Evolutionary conservation across 805 yeast genomes (phyloP).

Genomic region (Teunomyces panamensis): DNA sequence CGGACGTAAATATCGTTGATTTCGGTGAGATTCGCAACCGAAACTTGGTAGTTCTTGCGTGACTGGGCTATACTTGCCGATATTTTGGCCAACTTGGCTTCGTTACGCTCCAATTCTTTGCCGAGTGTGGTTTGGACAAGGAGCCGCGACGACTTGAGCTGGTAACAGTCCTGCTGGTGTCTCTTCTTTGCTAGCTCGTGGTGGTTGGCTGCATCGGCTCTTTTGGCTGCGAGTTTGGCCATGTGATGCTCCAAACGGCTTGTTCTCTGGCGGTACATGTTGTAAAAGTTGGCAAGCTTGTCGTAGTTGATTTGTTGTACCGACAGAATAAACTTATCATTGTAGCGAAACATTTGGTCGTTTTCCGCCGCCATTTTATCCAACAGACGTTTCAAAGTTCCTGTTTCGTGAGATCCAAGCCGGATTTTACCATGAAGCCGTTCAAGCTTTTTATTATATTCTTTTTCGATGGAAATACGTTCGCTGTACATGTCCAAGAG

Average conservation of each 20-base stretch:
- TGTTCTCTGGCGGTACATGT: slow-evolving; percentile 50
- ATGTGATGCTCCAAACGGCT: slow-evolving; percentile 58
- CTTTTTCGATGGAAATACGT: slow-evolving; percentile 65
- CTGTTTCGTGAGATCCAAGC: slow-evolving; percentile 58
- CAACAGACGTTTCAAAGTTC: slow-evolving; percentile 56
- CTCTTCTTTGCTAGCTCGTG: slow-evolving; percentile 40
- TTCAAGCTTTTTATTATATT: slow-evolving; percentile 56
- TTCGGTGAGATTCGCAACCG: slow-evolving; percentile 52
- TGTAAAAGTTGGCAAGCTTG: slow-evolving; percentile 53
- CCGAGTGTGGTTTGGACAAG: slow-evolving; percentile 70
- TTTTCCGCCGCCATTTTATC: slow-evolving; percentile 61
- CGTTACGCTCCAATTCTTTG: slow-evolving; percentile 61
- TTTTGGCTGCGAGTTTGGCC: slow-evolving; percentile 50
- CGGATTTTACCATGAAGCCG: slow-evolving; percentile 45
- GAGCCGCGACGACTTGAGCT: slow-evolving; percentile 56
- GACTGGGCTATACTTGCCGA: slow-evolving; percentile 38
- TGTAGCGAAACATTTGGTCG: slow-evolving; percentile 55
- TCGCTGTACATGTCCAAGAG: slow-evolving; percentile 34
- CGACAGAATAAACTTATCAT: slow-evolving; percentile 49
- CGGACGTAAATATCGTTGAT: slow-evolving; percentile 61
- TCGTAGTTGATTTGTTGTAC: slow-evolving; percentile 45
- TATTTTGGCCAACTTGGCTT: slow-evolving; percentile 52
- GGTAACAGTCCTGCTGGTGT: slow-evolving; percentile 58
- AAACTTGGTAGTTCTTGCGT: slow-evolving; percentile 56
- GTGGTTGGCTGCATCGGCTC: slow-evolving; percentile 32